Evolutionary conservation across 306 rosid species (phyloP), one percentile per base, ranked within the genome.

Genomic region (Delonix regia): DNA sequence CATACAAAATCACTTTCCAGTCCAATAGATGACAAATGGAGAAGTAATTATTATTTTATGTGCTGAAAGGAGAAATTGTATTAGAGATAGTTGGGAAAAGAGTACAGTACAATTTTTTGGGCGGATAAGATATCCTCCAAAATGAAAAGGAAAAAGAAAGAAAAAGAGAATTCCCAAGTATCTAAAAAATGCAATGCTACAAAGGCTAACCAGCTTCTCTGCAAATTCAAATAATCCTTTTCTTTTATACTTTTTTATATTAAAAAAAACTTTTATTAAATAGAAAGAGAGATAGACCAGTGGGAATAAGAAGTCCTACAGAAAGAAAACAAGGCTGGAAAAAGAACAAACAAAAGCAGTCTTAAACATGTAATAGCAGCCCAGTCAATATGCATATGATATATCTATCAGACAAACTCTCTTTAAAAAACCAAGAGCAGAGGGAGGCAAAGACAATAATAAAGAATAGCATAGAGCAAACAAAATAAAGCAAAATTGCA

Each of bases 1-100:
- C 60, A 76, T 81, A 81, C 49, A 47, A 82, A 28, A 42, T 75
- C n/a, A 73, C 67, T 15, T 48, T 19, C 74, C 53, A 49, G 75
- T 44, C 55, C 68, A 74, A 71, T 42, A 27, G 33, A 73, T 69
- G 12, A 33, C 47, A 55, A 39, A 33, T 61, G 36, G 28, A 57
- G 19, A 62, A 63, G 16, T 62, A 11, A 1, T 51, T 51, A 5
- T 51, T 7, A 1, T 51, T 51, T 18, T 51, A 16, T 51, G 5
- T 0, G 57, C 18, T 51, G n/a, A 51, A 51, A 7, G 24, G n/a
- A 51, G 57, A 51, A 19, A 51, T 51, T n/a, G 1, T n/a, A 51
- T n/a, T 5, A 51, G 11, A n/a, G 10, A 51, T 3, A n/a, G 25
- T 4, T 1, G 19, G 57, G 57, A 18, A 51, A 51, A 25, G n/a